phyloP scores from a whole-genome alignment of 2,329 filamentous ascomycete species.

The Epichloe brachyelytri region DNA sequence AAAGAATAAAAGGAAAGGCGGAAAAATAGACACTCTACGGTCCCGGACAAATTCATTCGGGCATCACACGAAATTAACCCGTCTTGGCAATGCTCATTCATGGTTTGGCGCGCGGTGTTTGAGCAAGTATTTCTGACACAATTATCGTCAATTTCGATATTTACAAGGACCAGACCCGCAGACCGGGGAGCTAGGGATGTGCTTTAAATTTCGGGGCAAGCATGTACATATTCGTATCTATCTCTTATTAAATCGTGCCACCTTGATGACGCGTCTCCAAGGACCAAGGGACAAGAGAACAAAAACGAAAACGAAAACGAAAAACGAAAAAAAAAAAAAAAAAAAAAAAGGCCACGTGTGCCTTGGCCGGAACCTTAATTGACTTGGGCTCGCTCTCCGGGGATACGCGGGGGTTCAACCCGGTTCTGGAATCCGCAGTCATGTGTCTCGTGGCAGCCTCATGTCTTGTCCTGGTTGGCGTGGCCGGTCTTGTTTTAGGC shows the following conservation, averaged over 20 bases:
- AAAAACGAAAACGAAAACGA: too few relatives aligned
- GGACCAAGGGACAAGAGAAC: not conserved
- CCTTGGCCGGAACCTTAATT: not conserved
- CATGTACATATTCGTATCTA: not conserved
- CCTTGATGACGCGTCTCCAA: not conserved
- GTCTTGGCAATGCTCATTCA: not conserved
- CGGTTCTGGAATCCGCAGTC: not conserved
- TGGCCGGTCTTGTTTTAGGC: not conserved
- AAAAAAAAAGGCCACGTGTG: too few relatives aligned
- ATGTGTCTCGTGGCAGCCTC: not conserved
- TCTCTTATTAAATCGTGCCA: not conserved
- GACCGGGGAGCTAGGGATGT: not conserved
- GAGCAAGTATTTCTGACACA: not conserved
- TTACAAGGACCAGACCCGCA: too few relatives aligned
- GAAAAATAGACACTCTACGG: not conserved
- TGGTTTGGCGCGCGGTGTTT: conserved; percentile 1
- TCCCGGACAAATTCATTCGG: not conserved
- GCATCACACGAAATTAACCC: not conserved
- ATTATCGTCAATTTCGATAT: too few relatives aligned
- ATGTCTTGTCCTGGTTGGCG: not conserved
- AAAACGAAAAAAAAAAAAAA: too few relatives aligned
- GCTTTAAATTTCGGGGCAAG: not conserved
- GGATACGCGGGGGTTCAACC: too few relatives aligned
- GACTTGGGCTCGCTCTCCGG: not conserved
- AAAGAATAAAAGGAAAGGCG: not conserved